Percentiles rank a stretch among this genome's conserved stretches.
Conservation (phyloP, 257 asterid species). For the Solanum gandarillasii region DNA sequence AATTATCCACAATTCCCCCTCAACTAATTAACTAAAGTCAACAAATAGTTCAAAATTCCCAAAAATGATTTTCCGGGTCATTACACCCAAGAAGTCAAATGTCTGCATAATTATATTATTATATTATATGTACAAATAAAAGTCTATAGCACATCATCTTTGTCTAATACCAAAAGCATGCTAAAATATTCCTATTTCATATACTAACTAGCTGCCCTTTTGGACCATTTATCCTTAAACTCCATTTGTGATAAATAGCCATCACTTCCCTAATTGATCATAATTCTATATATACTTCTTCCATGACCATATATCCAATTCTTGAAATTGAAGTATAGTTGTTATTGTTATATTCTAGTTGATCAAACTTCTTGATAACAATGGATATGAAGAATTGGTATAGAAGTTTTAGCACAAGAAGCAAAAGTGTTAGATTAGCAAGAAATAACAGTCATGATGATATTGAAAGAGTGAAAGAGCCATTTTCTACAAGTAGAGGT, state of each 20-base stretch:
- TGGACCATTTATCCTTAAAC: neutral
- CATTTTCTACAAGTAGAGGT: neutral
- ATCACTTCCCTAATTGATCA: neutral
- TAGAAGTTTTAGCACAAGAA: slow-evolving; percentile 2
- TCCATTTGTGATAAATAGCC: neutral
- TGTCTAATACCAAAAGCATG: neutral
- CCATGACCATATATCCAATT: neutral
- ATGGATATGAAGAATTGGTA: slow-evolving; percentile 13
- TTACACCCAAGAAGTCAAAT: no score
- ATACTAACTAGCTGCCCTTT: neutral
- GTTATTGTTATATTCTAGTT: neutral
- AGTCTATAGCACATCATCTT: neutral
- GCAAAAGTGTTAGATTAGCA: slow-evolving; percentile 1
- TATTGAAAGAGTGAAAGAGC: neutral
- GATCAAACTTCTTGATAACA: neutral
- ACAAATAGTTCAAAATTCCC: no score
- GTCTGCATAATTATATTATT: neutral
- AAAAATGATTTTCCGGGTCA: no score
- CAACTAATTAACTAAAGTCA: no score
- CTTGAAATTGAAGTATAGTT: neutral
- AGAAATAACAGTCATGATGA: neutral
- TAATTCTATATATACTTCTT: neutral
- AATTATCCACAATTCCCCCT: no score
- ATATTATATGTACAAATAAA: neutral
- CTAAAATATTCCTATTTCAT: neutral